Evolutionary conservation across 192 early-diverging fungal genomes (phyloP).

Genomic region (Mortierella claussenii): DNA sequence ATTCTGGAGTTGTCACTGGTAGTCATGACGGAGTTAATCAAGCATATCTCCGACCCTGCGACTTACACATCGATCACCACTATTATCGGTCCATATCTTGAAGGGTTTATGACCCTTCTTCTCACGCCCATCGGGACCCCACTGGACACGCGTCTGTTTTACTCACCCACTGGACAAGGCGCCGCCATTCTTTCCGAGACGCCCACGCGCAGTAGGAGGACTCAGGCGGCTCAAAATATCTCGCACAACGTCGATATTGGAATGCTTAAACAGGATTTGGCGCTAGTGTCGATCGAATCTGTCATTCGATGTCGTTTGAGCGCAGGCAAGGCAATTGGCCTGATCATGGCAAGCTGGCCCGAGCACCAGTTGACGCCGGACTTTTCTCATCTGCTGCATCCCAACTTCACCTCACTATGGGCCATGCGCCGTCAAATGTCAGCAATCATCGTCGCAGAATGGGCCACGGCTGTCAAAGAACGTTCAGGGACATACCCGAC

Average conservation of each 20-base stretch:
- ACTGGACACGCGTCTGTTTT: slow-evolving; percentile 67
- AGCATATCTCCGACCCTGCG: slow-evolving; percentile 11
- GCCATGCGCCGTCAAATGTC: slow-evolving; percentile 83
- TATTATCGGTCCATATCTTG: slow-evolving; percentile 47
- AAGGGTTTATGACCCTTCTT: slow-evolving; percentile 73
- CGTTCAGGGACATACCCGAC: slow-evolving; percentile 38
- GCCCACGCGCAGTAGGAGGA: slow-evolving; percentile 36
- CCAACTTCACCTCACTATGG: slow-evolving; percentile 75
- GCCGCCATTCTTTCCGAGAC: slow-evolving; percentile 6
- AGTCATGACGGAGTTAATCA: slow-evolving; percentile 70
- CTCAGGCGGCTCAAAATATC: slow-evolving; percentile 22
- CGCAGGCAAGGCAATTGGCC: slow-evolving; percentile 83
- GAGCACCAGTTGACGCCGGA: slow-evolving; percentile 56
- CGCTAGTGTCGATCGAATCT: slow-evolving; percentile 77
- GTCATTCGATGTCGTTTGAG: slow-evolving; percentile 85
- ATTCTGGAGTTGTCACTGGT: slow-evolving; percentile 66
- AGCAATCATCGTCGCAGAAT: slow-evolving; percentile 83
- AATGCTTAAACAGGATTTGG: slow-evolving; percentile 93
- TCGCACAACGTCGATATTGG: slow-evolving; percentile 86
- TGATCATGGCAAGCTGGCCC: slow-evolving; percentile 70
- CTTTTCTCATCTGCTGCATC: slow-evolving; percentile 65
- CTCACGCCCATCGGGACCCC: slow-evolving; percentile 91
- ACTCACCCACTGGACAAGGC: slow-evolving; percentile 32
- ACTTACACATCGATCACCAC: slow-evolving; percentile 21
- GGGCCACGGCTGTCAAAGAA: slow-evolving; percentile 68